Evolutionary conservation across 1,139 yeast genomes (phyloP).

Genomic region (Eremothecium coryli): DNA sequence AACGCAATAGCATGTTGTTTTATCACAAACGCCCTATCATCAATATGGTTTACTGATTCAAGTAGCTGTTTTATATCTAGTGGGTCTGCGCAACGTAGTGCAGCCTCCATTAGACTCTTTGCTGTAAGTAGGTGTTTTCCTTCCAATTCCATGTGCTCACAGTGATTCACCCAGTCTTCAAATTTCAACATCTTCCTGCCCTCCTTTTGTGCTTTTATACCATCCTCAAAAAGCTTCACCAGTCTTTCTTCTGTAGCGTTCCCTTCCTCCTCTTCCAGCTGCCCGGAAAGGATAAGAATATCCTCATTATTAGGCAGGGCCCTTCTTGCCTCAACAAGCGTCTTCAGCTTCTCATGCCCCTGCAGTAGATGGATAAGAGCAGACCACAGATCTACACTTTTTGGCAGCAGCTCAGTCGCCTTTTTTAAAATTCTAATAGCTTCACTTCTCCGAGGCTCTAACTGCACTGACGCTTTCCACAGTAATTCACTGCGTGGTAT

Average conservation of each 20-base stretch:
- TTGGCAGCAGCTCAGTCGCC: conserved; percentile 64
- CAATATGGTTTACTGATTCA: not conserved
- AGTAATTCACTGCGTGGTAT: conserved; percentile 39
- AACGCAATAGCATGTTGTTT: conserved; percentile 39
- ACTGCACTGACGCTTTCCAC: conserved; percentile 47
- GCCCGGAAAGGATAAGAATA: conserved; percentile 66
- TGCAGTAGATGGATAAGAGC: conserved; percentile 38
- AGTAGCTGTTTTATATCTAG: not conserved
- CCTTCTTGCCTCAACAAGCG: conserved; percentile 54
- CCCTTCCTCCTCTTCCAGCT: conserved; percentile 53
- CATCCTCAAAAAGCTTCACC: conserved; percentile 41
- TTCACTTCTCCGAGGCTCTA: conserved; percentile 42
- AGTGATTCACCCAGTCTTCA: conserved; percentile 43
- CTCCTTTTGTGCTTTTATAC: conserved; percentile 39
- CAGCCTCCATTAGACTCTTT: conserved; percentile 20
- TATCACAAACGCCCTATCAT: not conserved
- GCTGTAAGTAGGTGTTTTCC: conserved; percentile 21
- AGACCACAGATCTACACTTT: conserved; percentile 58
- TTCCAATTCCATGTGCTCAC: conserved; percentile 34
- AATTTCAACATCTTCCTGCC: conserved; percentile 41
- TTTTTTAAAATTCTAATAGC: conserved; percentile 48
- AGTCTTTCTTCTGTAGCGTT: conserved; percentile 37
- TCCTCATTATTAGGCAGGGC: conserved; percentile 41
- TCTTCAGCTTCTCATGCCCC: conserved; percentile 40
- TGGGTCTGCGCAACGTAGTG: conserved; percentile 15